Percentiles rank a stretch among this genome's conserved stretches.
phyloP scores from a whole-genome alignment of 306 rosid species.

The barrel medic (Medicago truncatula) region DNA sequence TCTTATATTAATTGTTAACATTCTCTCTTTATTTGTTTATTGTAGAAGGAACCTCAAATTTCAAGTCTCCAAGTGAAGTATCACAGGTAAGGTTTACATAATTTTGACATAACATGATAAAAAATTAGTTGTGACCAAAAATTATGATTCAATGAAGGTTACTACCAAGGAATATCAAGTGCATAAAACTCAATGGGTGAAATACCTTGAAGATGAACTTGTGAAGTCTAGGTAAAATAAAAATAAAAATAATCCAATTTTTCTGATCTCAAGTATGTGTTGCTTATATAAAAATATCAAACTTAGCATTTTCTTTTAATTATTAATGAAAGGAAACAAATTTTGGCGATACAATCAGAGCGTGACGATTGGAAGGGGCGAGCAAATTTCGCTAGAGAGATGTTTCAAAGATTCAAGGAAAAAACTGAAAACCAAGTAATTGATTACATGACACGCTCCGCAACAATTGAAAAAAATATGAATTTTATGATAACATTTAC shows the following conservation, averaged over 20 bases:
- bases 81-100: slow-evolving; percentile 40
- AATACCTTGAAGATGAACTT: slow-evolving; percentile 37
- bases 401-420: slow-evolving; percentile 32
- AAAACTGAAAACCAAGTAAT: slow-evolving; percentile 43
- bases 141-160: slow-evolving; percentile 37
- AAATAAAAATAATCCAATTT: background rate
- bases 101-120: slow-evolving; percentile 7
- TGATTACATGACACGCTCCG: slow-evolving; percentile 3
- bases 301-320: background rate
- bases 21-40: slow-evolving; percentile 10
- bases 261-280: background rate
- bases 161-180: background rate
- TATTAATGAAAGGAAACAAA: slow-evolving; percentile 42
- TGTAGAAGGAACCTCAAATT: slow-evolving; percentile 36
- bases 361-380: slow-evolving; percentile 31
- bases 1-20: slow-evolving; percentile 6
- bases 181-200: slow-evolving; percentile 7
- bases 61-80: slow-evolving; percentile 7
- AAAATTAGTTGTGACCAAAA: slow-evolving; percentile 18
- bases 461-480: background rate
- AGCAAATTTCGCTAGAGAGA: slow-evolving; percentile 38
- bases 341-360: slow-evolving; percentile 30
- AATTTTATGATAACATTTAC: slow-evolving; percentile 11
- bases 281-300: background rate
- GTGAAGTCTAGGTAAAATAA: slow-evolving; percentile 40